Evolutionary conservation across 495 filamentous ascomycete species (phyloP), one percentile per base, ranked within the genome.

Genomic region (Penicillium maclennaniae): DNA sequence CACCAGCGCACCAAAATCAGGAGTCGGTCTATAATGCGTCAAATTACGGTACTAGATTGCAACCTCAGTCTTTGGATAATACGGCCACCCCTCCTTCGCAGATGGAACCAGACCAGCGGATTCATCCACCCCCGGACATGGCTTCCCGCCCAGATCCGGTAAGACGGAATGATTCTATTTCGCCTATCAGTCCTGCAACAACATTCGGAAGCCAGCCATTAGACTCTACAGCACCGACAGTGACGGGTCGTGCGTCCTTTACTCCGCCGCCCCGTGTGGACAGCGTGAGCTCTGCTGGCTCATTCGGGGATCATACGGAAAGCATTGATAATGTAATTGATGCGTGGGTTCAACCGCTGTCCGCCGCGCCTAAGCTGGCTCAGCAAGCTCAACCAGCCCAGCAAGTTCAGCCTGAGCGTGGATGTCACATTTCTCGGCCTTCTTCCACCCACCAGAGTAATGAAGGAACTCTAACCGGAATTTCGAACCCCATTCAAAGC

Each of bases 301-400:
- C 66, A 21, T 52, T 53, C 6, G 51, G 47, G 21, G 65, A 54
- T 7, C 60, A 56, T 38, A 66, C 71, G 16, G 68, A 73, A 20
- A 75, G 63, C 16, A 78, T 76, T 43, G 72, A 75, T 37, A 63
- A 68, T 49, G 63, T 78, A 36, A 78, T 77, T 37, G 67, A 73
- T 49, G 70, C 72, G 25, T 77, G 71, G 73, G 68, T 57, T 42
- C 60, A 56, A 1, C 72, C 67, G n/a, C 27, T 69, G 16, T 58
- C 64, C 0, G 53, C 66, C 31, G 49, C 61, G 2, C 28, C 48
- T 6, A 60, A 55, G 45, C 36, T 56, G n/a, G 25, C 28, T 27
- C 44, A 56, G 7, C 25, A 47, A 14, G 51, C 39, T 47, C 27
- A 56, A 8, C 28, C 49, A n/a, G 49, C 41, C 45, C 23, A 55